Evolutionary conservation across 2,329 filamentous ascomycete genomes (phyloP), one percentile per base, ranked within the genome.

Genomic region (Epichloe festucae): DNA sequence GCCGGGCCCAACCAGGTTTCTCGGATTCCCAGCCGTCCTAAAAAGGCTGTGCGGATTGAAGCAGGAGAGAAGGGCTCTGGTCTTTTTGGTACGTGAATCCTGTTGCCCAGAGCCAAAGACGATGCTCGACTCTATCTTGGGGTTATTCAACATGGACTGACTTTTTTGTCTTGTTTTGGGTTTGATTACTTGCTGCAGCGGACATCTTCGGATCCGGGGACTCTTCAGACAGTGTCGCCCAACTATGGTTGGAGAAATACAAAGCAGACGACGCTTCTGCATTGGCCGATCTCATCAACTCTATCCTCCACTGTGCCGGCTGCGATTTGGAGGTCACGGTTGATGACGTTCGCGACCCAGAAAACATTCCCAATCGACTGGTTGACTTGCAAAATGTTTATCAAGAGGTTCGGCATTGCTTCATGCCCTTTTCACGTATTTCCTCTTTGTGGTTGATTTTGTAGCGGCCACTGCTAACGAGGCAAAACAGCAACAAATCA

Each of bases 321-420:
- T 95, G 90, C 65, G 81, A 88, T 51, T 75, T 87, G 50, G 78
- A 85, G 58, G 80, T 98, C 51, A 85, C 84, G 10, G 78, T 80
- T 40, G 83, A 93, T 63, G 89, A 97, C 64, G 87, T 96, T 56
- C 82, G 84, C 57, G 91, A 98, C 64, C 82, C 89, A 7, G 93
- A 98, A 64, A 89, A 93, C 62, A 87, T 85, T 46, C 81, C 87
- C 17, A 83, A 82, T 62, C 83, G 82, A 62, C 72, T 98, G 45
- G 75, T 78, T 21, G 90, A 97, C 60, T 74, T 98, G n/a, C 88
- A 96, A 67, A 84, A 87, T 55, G 82, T 90, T 55, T 95, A 90
- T 63, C 85, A 93, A 66, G 81, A 86, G 64, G 85, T 88, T 66
- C 62, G 77, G 21, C 14, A 21, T n/a, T 17, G 39, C 39, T 40